Evolutionary conservation across 192 early-diverging fungal genomes (phyloP), one percentile per base, ranked within the genome.

Genomic region (Pilobolus umbonatus): DNA sequence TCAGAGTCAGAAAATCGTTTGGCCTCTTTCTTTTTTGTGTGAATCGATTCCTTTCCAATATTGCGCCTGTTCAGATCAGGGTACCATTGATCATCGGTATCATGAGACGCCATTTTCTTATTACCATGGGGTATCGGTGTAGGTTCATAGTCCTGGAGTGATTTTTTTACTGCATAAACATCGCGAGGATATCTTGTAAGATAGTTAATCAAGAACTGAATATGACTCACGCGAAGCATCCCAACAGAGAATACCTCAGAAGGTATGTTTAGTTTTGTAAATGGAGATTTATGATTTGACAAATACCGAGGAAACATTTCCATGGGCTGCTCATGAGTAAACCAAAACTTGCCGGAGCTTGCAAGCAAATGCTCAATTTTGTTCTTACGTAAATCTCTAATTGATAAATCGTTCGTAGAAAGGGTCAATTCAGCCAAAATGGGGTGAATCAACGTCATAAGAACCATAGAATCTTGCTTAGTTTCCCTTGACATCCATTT

Each of bases 401-500:
- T 71, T 4, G 73, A 65, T 7, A 80, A 54, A 21, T 79, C 76
- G 44, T 78, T 83, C 0, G 75, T 75, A 1, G 79, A 76, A 3
- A 72, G 60, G 17, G 78, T 68, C 4, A 83, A 48, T 44, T 83
- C 76, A 2, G 75, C 73, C 24, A 83, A 45, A 10, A 80, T 52
- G 1, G 81, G 76, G 26, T 79, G 71, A 5, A 74, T 59, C 4
- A 67, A 52, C 1, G 60, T 54, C 64, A 83, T 67, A 12, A 78
- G 50, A 4, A 61, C 55, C 3, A 79, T 48, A 1, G 68, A 71
- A 28, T 67, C 50, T 6, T 63, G 54, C 22, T 69, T 76, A 4
- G 67, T 72, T 59, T 75, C 75, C 28, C 77, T 63, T 3, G 77
- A 61, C 36, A 69, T 72, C 78, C 81, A 83, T 57, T 83, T 83